Base-by-base conservation (phyloP, 2,329 filamentous ascomycete species). In the Lecanicillium sp. region DNA sequence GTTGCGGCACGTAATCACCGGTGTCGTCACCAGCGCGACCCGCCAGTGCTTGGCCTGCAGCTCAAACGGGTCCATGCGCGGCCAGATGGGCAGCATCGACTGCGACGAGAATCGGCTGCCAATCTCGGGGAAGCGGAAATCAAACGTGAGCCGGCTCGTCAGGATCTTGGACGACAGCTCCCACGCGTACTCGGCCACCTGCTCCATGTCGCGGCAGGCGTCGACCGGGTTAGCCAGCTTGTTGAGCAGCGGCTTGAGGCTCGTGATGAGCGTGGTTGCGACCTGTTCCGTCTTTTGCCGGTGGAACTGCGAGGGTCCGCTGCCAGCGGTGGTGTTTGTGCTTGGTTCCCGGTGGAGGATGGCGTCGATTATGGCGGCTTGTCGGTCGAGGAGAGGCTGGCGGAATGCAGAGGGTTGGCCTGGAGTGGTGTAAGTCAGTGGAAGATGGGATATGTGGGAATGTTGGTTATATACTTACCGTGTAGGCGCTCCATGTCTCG, bases 11-110 rank as follows among this genome's bases (percentile, higher is more conserved):
- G 71, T 75, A 33, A 77, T 65, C 8, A 69, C 64, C 1, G 74
- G 74, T 0, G 73, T 75, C 5, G 72, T 68, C 19, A 72, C 68
- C 2, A 76, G 60, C 38, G 68, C 66, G n/a, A 78, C 54, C 5
- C 72, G 66, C 56, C 62, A 69, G 48, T 75, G 71, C 48, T 63
- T 62, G 5, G 61, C 56, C 56, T 75, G 71, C 15, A 77, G 53
- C 37, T 66, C 58, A 39, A 60, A 52, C 1, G 64, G 57, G 27
- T 67, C 59, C 19, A 58, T 48, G 27, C 51, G 46, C 17, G 62
- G 60, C 54, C 72, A 71, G 44, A 72, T 59, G 39, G 46, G 64
- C 33, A 59, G 55, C 66, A 72, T 78, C 46, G 58, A 63, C 46
- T 69, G 61, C 41, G 60, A 60, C 13, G 55, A 63, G 59, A 72